Conservation (phyloP, 2,329 filamentous ascomycete species). For the Ramularia endophylla region DNA sequence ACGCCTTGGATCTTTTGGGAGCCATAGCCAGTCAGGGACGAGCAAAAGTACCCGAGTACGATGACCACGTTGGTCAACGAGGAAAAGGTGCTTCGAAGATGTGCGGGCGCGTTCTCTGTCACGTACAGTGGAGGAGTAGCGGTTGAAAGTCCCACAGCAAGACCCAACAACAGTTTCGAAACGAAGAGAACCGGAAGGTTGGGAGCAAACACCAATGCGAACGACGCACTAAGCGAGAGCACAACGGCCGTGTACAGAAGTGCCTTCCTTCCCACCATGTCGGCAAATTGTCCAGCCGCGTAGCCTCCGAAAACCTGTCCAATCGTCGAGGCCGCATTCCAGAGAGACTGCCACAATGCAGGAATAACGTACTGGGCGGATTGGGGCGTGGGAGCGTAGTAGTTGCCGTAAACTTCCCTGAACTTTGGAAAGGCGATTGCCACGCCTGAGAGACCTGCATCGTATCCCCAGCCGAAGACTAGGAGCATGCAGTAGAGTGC, state of each 20-base stretch:
- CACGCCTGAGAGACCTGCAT: conserved; percentile 33
- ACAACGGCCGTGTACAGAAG: conserved; percentile 19
- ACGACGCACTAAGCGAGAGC: conserved; percentile 20
- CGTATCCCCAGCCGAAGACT: conserved; percentile 34
- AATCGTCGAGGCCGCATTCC: conserved; percentile 35
- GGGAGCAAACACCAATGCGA: conserved; percentile 22
- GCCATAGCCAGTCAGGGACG: conserved; percentile 22
- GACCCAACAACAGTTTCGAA: conserved; percentile 21
- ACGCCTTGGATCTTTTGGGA: conserved; percentile 20
- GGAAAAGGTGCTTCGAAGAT: conserved; percentile 20
- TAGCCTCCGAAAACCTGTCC: conserved; percentile 25
- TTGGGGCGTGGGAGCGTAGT: conserved; percentile 19
- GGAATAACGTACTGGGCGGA: conserved; percentile 30
- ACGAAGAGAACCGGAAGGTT: conserved; percentile 29
- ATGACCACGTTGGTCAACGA: conserved; percentile 25
- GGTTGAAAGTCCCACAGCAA: conserved; percentile 23
- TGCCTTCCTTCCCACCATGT: conserved; percentile 19
- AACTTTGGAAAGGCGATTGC: conserved; percentile 35
- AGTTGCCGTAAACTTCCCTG: conserved; percentile 31
- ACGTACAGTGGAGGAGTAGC: conserved; percentile 23
- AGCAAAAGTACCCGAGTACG: conserved; percentile 24
- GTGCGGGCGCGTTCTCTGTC: conserved; percentile 23
- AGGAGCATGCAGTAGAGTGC: conserved; percentile 25
- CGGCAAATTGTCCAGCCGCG: conserved; percentile 24
- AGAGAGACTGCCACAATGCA: conserved; percentile 35